Evolutionary conservation across 2,329 filamentous ascomycete species (phyloP).

Genomic region (Arthrobotrys sinensis): DNA sequence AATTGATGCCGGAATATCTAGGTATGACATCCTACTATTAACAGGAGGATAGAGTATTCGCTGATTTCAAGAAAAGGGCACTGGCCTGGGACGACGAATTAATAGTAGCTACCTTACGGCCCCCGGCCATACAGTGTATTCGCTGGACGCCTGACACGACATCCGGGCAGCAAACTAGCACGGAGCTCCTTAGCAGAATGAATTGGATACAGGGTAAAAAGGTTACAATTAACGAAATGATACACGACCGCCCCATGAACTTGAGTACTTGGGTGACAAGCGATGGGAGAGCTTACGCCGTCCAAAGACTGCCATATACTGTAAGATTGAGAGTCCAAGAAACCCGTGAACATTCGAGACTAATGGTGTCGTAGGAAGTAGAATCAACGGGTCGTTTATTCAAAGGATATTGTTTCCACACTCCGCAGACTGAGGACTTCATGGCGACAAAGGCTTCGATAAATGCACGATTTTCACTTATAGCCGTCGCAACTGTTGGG

Average conservation of each 20-base stretch:
- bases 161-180: conserved; percentile 86
- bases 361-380: conserved; percentile 52
- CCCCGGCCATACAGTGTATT: conserved; percentile 96
- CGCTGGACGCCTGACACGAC: conserved; percentile 86
- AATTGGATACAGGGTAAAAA: conserved; percentile 83
- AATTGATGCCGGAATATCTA: conserved; percentile 88
- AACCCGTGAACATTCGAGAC: neutral
- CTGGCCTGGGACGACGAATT: conserved; percentile 93
- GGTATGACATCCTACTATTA: conserved; percentile 49
- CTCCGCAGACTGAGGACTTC: conserved; percentile 74
- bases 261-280: conserved; percentile 91
- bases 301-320: conserved; percentile 75
- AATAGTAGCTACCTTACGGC: conserved; percentile 90
- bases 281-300: conserved; percentile 89
- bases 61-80: conserved; percentile 73
- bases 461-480: conserved; percentile 93
- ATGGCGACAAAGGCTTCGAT: conserved; percentile 82
- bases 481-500: conserved; percentile 86
- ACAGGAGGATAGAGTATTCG: neutral
- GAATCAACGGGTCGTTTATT: conserved; percentile 76
- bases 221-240: conserved; percentile 83
- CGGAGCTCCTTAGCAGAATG: conserved; percentile 90
- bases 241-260: conserved; percentile 96
- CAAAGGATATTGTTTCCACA: conserved; percentile 91
- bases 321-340: conserved; percentile 29